These are phyloP conservation scores for Trifolium dubium DNA, from an alignment of 306 rosid species.

Conservation along the genomic window DNA sequence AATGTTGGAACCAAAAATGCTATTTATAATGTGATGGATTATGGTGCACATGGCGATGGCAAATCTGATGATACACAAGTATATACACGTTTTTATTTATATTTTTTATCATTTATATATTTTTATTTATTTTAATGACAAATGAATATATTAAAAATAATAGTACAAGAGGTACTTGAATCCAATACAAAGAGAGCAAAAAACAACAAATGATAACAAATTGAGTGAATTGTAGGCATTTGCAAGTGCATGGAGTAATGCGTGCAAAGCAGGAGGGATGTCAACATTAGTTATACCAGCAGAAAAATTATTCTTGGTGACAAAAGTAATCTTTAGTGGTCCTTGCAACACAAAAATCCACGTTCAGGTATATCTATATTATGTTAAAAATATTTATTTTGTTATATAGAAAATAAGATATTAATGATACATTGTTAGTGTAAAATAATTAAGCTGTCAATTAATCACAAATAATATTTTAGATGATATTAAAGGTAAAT, in stretches of 20 bases:
- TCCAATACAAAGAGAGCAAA: no score
- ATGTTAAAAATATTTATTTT: no score
- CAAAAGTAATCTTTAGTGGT: neutral
- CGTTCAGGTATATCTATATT: neutral
- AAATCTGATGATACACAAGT: neutral
- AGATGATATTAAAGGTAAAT: no score
- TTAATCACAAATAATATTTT: no score
- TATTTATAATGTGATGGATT: neutral
- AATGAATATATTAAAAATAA: neutral
- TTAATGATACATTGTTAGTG: no score
- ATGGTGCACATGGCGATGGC: neutral
- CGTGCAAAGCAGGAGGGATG: neutral
- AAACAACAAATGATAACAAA: neutral
- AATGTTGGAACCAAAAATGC: neutral
- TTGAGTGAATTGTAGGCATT: neutral
- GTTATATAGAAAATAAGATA: no score
- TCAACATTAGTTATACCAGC: constrained; percentile 4
- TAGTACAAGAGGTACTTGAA: no score
- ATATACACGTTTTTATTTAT: neutral
- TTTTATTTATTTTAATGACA: neutral
- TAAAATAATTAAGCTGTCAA: no score
- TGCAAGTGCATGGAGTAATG: neutral
- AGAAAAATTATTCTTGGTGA: neutral
- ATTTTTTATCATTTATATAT: neutral
- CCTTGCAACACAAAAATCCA: neutral